These are phyloP conservation scores for Fraxinus latifolia DNA, from an alignment of 305 asterid genomes.

Conservation along the genomic window DNA sequence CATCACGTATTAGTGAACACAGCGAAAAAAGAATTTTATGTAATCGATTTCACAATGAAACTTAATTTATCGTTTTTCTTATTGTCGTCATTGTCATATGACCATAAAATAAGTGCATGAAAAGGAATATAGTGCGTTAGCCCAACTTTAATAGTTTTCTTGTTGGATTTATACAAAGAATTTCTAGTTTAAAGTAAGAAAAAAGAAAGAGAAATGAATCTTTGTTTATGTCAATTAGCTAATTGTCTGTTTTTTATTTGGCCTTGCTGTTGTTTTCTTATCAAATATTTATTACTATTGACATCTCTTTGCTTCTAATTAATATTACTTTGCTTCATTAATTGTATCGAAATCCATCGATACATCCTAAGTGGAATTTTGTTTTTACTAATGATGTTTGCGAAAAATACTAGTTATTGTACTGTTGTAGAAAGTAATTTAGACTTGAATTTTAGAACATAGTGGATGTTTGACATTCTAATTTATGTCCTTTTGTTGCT, in stretches of 20 bases:
- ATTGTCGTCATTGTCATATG: background rate
- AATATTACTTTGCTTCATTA: slow-evolving; percentile 31
- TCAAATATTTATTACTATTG: background rate
- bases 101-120: background rate
- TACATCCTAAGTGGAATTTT: slow-evolving; percentile 49
- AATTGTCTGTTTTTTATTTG: slow-evolving; percentile 26
- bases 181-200: background rate
- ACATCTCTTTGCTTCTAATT: slow-evolving; percentile 18
- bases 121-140: slow-evolving; percentile 11
- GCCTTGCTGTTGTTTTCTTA: background rate
- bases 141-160: slow-evolving; percentile 41
- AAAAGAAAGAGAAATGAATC: slow-evolving; percentile 25
- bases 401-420: slow-evolving; percentile 20
- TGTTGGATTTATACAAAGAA: slow-evolving; percentile 24
- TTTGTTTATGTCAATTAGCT: slow-evolving; percentile 43
- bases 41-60: background rate
- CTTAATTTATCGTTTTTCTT: background rate
- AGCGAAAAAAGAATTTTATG: background rate
- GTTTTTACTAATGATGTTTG: slow-evolving; percentile 25
- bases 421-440: background rate
- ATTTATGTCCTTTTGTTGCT: slow-evolving; percentile 45
- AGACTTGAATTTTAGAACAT: slow-evolving; percentile 30
- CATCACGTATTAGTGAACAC: slow-evolving; percentile 9
- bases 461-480: slow-evolving; percentile 32
- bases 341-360: slow-evolving; percentile 55